Base-by-base conservation (phyloP, 2,329 filamentous ascomycete species). In the Cylindrodendrum hubeiense region DNA sequence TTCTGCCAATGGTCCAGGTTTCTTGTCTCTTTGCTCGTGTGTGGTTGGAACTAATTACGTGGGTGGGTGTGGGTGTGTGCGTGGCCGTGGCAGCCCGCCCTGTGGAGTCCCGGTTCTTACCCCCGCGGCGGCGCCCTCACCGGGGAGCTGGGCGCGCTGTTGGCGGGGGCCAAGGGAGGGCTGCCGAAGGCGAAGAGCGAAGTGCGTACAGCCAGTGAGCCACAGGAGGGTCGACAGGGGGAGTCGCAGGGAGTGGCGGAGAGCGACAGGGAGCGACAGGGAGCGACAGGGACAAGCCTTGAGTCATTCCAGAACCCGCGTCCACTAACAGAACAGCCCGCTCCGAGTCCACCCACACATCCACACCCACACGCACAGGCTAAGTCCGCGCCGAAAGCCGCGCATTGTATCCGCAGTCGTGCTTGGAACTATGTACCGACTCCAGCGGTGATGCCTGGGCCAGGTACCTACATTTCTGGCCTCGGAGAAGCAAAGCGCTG, bases 221-320 rank as follows among this genome's bases (percentile, higher is more conserved):
- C 57, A 56, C 57, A 46, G 51, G 44, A 64, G 37, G 19, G 9
- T 12, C 33, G 43, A 47, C 53, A 55, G 30, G 59, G 37, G 58
- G 24, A 53, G 49, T 49, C 47, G 56, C 43, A 60, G 58, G 46
- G 19, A 56, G 54, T 49, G 41, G 22, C 41, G 22, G 37, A 28
- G 46, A 44, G 51, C 37, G 28, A 52, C 26, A 49, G 53, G 49
- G 51, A 49, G 28, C 41, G 37, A 51, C 60, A 68, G 49, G 63
- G 61, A 21, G 50, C 22, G 21, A 51, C 63, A 65, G 46, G 64
- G 58, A 62, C 66, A 60, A 41, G 66, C 56, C 64, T 71, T 69
- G 72, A 74, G 64, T 74, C 72, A 74, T 74, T 73, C 72, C 72
- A 74, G 69, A 71, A 71, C 41, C 54, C 59, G 59, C 43, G 47